A percentile compares a stretch with the other conserved stretches of the same genome.
Conservation (phyloP, 208 protist genomes). For the Lotmaria passim region DNA sequence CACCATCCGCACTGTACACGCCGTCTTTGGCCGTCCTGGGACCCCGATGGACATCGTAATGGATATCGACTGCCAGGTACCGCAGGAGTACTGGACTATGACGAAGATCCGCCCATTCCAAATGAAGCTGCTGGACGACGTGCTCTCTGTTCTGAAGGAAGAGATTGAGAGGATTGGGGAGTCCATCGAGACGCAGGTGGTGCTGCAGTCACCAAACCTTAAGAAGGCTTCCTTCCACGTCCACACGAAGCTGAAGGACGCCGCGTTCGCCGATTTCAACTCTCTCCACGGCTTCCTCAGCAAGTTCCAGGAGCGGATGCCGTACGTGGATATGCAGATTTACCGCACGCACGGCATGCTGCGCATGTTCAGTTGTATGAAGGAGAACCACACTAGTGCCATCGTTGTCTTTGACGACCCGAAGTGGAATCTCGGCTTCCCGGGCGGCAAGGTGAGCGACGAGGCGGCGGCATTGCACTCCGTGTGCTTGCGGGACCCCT, state of each 20-base stretch:
- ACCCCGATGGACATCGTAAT: slow-evolving; percentile 85
- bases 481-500: slow-evolving; percentile 66
- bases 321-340: slow-evolving; percentile 82
- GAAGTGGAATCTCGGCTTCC: slow-evolving; percentile 84
- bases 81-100: slow-evolving; percentile 86
- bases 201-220: slow-evolving; percentile 88
- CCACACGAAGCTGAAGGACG: slow-evolving; percentile 86
- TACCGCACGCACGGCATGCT: slow-evolving; percentile 88
- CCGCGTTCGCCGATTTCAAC: slow-evolving; percentile 82
- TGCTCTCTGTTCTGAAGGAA: slow-evolving; percentile 53
- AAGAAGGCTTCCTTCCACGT: slow-evolving; percentile 92
- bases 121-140: slow-evolving; percentile 73
- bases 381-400: slow-evolving; percentile 89
- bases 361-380: slow-evolving; percentile 89
- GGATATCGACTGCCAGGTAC: slow-evolving; percentile 89
- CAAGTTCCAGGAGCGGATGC: slow-evolving; percentile 74
- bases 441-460: slow-evolving; percentile 63
- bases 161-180: slow-evolving; percentile 83
- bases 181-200: slow-evolving; percentile 77
- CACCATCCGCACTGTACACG: slow-evolving; percentile 86
- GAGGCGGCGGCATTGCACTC: slow-evolving; percentile 77
- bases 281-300: slow-evolving; percentile 82
- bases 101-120: slow-evolving; percentile 73
- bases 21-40: slow-evolving; percentile 74
- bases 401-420: slow-evolving; percentile 79